These are phyloP conservation scores for Ogataea populi-albae DNA, from an alignment of 805 yeast genomes.

Conservation along the genomic window DNA sequence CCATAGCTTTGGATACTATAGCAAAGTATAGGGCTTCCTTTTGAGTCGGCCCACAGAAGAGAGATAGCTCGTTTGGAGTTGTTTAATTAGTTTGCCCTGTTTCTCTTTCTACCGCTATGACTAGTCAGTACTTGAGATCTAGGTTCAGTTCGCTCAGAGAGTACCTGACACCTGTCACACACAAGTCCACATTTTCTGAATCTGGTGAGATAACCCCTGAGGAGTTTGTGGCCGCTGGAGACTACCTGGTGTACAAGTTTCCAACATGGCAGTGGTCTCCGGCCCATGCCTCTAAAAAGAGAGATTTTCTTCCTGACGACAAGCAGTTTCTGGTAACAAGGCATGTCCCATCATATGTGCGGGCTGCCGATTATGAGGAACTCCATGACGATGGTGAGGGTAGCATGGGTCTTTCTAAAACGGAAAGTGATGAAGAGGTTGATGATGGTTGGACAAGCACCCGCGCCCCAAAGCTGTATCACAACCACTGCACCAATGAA, in stretches of 20 bases:
- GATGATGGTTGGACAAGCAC: conserved; percentile 59
- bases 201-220: conserved; percentile 96
- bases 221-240: conserved; percentile 93
- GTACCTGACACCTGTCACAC: conserved; percentile 86
- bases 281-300: conserved; percentile 50
- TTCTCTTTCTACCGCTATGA: conserved; percentile 28
- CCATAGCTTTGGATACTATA: no score
- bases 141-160: conserved; percentile 83
- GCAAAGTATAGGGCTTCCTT: no score
- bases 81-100: no score
- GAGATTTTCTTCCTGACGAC: conserved; percentile 77
- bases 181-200: conserved; percentile 76
- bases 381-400: conserved; percentile 33
- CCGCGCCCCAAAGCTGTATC: conserved; percentile 14
- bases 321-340: conserved; percentile 86
- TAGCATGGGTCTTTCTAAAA: background rate
- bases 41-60: no score
- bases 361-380: conserved; percentile 59
- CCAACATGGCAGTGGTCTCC: conserved; percentile 96
- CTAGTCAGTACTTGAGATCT: conserved; percentile 51
- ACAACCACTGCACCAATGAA: conserved; percentile 20
- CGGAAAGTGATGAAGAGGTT: conserved; percentile 1
- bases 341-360: conserved; percentile 80
- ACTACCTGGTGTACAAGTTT: conserved; percentile 82
- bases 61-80: no score